A percentile compares a stretch with the other conserved stretches of the same genome.
Conservation (phyloP, 352 stramenopile genomes). For the Phytophthora litchii region DNA sequence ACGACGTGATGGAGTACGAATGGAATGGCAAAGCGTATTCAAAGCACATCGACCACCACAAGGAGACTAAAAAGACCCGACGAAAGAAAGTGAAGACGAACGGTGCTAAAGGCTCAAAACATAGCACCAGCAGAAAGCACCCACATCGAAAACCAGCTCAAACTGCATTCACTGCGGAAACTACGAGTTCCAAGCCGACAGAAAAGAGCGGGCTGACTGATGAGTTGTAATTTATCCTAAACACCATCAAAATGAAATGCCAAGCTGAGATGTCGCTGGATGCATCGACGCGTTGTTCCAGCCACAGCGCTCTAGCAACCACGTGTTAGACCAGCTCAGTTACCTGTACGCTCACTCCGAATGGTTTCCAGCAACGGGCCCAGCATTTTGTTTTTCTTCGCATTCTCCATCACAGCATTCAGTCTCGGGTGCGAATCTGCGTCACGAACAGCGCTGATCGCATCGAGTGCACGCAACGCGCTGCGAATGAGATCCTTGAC, state of each 20-base stretch:
- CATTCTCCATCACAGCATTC: constrained; percentile 57
- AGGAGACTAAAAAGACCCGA: constrained; percentile 16
- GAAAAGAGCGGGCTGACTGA: constrained; percentile 13
- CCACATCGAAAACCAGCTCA: constrained; percentile 1
- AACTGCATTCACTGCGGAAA: not conserved
- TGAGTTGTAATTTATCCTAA: constrained; percentile 39
- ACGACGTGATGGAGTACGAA: constrained; percentile 64
- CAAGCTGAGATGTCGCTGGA: constrained; percentile 4
- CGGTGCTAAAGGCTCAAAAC: constrained; percentile 11
- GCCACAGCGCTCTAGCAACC: not conserved
- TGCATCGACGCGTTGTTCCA: constrained; percentile 11
- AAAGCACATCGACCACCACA: constrained; percentile 16
- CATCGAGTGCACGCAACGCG: constrained; percentile 89
- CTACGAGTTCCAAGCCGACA: not conserved
- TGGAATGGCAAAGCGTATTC: constrained; percentile 60
- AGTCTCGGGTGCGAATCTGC: constrained; percentile 79
- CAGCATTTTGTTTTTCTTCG: constrained; percentile 75
- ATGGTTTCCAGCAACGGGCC: constrained; percentile 66
- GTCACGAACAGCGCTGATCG: constrained; percentile 74
- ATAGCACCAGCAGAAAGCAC: constrained; percentile 1
- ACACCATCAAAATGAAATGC: constrained; percentile 3
- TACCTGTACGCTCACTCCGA: constrained; percentile 56
- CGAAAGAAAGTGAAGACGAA: constrained; percentile 8
- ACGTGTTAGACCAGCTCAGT: constrained; percentile 22
- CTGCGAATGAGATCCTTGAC: constrained; percentile 97